Evolutionary conservation across 108 stramenopile species (phyloP), one percentile per base, ranked within the genome.

Genomic region (Cyclotella baltica): DNA sequence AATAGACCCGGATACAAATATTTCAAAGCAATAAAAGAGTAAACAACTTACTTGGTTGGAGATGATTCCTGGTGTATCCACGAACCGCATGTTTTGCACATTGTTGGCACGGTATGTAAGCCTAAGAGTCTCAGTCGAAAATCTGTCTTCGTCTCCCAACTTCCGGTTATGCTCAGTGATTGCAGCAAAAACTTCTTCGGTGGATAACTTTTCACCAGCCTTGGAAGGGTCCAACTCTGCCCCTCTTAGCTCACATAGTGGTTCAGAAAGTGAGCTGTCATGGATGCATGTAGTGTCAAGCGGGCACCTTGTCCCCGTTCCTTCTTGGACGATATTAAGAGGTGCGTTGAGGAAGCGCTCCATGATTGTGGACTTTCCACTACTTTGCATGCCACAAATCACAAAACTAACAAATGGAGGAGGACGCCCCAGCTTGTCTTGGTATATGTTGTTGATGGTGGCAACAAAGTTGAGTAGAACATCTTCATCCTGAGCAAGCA

Each of bases 331-430:
- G 37, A 92, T 92, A 77, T 92, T 92, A 8, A 92, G 50, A 4
- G 83, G 85, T 5, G 86, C 77, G 37, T 83, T 84, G 75, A 92
- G 59, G 71, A 92, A 92, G 11, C 91, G 84, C 67, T 92, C 91
- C 91, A 92, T 90, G 70, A 92, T 87, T 23, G 91, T 92, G 66
- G 70, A 74, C 40, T 92, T 92, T 43, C 91, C 91, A 40, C 85
- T 77, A 18, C 82, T 84, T 43, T 92, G 91, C 89, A 90, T 92
- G 4, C 91, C 91, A 72, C 89, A 90, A 59, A 92, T 86, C 2
- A 92, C 91, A 83, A 92, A 90, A 3, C 83, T 88, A 66, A 92
- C 85, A 69, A 92, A 92, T 10, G 89, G 91, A 40, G 91, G 88
- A 25, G 86, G 73, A 23, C 67, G 73, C 23, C 79, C 65, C n/a